Evolutionary conservation across 2,329 filamentous ascomycete species (phyloP).

Genomic region (Fusarium pseudonygamai): DNA sequence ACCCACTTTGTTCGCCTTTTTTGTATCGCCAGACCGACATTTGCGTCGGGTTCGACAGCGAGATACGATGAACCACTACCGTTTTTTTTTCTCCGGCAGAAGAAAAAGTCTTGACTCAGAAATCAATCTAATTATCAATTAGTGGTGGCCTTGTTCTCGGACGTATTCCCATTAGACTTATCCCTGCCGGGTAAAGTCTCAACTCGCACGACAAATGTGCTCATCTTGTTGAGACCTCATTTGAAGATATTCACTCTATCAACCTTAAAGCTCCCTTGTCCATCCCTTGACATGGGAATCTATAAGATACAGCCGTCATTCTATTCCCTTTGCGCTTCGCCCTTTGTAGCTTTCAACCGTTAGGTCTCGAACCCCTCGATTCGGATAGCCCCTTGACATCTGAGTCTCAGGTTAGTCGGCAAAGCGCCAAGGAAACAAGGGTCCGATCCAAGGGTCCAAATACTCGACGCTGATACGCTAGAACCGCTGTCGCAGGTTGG

Average conservation of each 20-base stretch:
- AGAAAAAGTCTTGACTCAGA: constrained; percentile 6
- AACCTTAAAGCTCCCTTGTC: constrained; percentile 13
- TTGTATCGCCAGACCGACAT: constrained; percentile 39
- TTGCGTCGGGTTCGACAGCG: constrained; percentile 20
- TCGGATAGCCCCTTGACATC: constrained; percentile 23
- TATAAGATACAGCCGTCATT: constrained; percentile 33
- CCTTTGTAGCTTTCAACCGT: constrained; percentile 20
- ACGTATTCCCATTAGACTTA: not conserved
- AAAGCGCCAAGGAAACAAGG: constrained; percentile 26
- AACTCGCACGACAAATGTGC: constrained; percentile 10
- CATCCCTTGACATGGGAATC: constrained; percentile 33
- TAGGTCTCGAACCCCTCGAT: constrained; percentile 20
- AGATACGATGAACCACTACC: constrained; percentile 11
- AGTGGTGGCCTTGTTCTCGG: constrained; percentile 14
- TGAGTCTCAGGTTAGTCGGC: constrained; percentile 42
- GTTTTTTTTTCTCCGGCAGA: constrained; percentile 12
- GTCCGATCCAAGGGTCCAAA: constrained; percentile 18
- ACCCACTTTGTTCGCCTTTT: constrained; percentile 29
- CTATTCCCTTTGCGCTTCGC: constrained; percentile 18
- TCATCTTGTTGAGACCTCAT: not conserved
- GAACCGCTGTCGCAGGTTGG: constrained; percentile 40
- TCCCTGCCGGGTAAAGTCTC: constrained; percentile 14
- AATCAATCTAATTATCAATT: not conserved
- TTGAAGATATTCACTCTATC: constrained; percentile 1
- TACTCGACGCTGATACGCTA: constrained; percentile 31